Base-by-base conservation (phyloP, 805 yeast species). In the Yarrowia sp. region DNA sequence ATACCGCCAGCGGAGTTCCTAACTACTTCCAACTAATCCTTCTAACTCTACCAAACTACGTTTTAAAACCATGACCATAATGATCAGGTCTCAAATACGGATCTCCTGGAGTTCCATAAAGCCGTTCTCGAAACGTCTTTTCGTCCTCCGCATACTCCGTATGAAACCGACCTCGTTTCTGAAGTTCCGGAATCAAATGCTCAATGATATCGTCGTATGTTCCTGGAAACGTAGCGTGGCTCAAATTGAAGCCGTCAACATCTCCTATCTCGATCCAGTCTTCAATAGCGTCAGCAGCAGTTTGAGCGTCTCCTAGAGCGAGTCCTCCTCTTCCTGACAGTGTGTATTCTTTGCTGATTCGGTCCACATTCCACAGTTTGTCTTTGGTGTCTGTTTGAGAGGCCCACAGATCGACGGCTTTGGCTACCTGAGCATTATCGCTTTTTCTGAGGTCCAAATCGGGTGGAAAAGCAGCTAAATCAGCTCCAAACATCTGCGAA, bases 231-330 rank as follows among this genome's bases (percentile, higher is more conserved):
- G 76, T 70, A 1, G 81, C 75, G 66, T 76, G 77, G 2, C 78
- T 73, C 43, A 79, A 68, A 64, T 79, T 79, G 67, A 79, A 78
- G 1, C 82, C 82, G 67, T 79, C 82, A 22, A 79, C 73, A 52
- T 74, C 80, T 21, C 78, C 72, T 30, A 73, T 70, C 16, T 75
- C 75, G 5, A 76, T 77, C 77, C 79, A 80, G 49, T 69, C 66
- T 58, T 79, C 79, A 19, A 79, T 71, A 65, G 73, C 75, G 65
- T 79, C 79, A 9, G 80, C 81, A 22, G 79, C 78, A 56, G 75
- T 74, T 16, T 66, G 61, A 2, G 58, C 40, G 24, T 51, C 58
- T 33, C 58, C 58, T 4, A 51, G 41, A 17, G 58, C 58, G 3
- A 51, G 58, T 1, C 58, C 58, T 7, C 58, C 58, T 51, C 58